These are phyloP conservation scores for Spironucleus salmonicida DNA, from an alignment of 208 protist species.

Conservation along the genomic window DNA sequence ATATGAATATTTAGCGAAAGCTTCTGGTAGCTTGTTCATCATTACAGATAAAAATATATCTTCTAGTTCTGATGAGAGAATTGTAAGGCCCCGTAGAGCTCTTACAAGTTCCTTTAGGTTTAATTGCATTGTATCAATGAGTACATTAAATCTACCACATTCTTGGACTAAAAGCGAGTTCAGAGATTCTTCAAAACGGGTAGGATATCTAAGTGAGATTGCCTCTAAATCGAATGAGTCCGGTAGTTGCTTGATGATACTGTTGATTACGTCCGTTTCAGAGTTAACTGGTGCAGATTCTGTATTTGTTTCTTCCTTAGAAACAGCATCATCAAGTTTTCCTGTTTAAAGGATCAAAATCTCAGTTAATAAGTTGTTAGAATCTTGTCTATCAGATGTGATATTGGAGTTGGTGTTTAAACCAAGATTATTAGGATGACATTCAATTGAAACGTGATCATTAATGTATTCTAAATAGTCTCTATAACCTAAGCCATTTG, in stretches of 20 bases:
- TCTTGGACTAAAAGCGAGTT: conserved; percentile 92
- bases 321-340: conserved; percentile 58
- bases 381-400: conserved; percentile 70
- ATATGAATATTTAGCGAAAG: conserved; percentile 32
- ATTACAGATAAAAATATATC: conserved; percentile 65
- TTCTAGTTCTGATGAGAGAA: conserved; percentile 84
- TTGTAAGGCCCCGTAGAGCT: conserved; percentile 78
- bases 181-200: conserved; percentile 83
- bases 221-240: not conserved
- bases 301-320: not conserved
- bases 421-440: conserved; percentile 85
- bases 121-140: conserved; percentile 64
- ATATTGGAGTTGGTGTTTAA: conserved; percentile 90
- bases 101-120: conserved; percentile 76
- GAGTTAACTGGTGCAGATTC: not conserved
- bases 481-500: not conserved
- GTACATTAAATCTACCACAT: conserved; percentile 78
- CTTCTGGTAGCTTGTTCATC: conserved; percentile 77
- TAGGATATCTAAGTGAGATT: conserved; percentile 67
- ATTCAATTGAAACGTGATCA: conserved; percentile 65
- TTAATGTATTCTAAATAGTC: conserved; percentile 65
- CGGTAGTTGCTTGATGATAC: conserved; percentile 60
- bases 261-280: not conserved
- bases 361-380: conserved; percentile 58
- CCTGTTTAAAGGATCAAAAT: conserved; percentile 63